Conservation (phyloP, 306 rosid genomes). For the Oemleria cerasiformis region DNA sequence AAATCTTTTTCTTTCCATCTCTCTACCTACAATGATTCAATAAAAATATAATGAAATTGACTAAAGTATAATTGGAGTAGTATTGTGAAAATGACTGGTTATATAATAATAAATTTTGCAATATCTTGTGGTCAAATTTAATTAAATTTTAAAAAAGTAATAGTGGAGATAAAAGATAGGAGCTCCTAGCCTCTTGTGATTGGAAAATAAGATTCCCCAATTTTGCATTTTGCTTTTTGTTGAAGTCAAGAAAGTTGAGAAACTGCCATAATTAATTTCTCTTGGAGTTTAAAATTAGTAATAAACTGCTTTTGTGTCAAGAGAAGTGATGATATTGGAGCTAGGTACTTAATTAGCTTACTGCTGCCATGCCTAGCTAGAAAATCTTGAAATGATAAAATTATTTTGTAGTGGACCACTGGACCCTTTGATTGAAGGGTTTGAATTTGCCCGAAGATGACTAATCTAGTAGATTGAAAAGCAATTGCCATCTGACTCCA, state of each 20-base stretch:
- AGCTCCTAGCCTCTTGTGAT: neutral
- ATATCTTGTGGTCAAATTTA: too few relatives aligned
- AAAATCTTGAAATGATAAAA: conserved; percentile 11
- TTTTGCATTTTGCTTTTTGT: conserved; percentile 31
- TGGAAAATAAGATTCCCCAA: conserved; percentile 10
- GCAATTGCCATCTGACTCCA: neutral
- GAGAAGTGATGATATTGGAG: neutral
- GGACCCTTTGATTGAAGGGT: conserved; percentile 18
- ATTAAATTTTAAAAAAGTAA: too few relatives aligned
- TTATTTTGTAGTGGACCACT: conserved; percentile 5
- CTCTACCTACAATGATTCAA: too few relatives aligned
- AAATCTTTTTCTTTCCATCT: too few relatives aligned
- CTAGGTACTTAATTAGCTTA: neutral
- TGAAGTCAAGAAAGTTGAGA: conserved; percentile 22
- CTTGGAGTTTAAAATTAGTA: conserved; percentile 9
- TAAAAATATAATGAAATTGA: too few relatives aligned
- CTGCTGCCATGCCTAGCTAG: conserved; percentile 15
- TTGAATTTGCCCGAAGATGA: neutral
- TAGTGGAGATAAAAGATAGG: neutral
- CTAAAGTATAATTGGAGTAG: too few relatives aligned
- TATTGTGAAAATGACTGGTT: too few relatives aligned
- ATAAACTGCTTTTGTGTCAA: neutral
- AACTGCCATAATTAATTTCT: neutral
- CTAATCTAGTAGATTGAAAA: neutral
- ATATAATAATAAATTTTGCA: too few relatives aligned